phyloP scores from a whole-genome alignment of 192 early-diverging fungal genomes.

The Rhizoclosmatium globosum region DNA sequence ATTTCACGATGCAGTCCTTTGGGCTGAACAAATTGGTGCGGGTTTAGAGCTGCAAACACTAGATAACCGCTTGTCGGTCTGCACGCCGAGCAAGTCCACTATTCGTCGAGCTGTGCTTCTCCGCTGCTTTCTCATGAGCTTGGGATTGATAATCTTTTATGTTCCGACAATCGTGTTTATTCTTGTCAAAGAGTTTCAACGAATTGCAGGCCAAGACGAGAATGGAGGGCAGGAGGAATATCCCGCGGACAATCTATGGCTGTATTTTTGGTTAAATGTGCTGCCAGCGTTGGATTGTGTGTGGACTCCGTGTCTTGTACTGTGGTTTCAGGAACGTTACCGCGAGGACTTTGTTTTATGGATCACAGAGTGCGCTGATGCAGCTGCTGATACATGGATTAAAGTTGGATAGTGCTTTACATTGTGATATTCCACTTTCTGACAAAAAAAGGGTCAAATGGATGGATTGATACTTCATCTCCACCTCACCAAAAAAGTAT shows the following conservation, averaged over 20 bases:
- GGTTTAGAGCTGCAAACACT: no score
- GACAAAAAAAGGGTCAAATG: no score
- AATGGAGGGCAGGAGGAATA: not conserved
- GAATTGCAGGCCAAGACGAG: no score
- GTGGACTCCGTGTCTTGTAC: conserved; percentile 29
- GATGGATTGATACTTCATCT: no score
- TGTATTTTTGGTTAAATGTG: conserved; percentile 8
- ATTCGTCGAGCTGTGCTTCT: conserved; percentile 4
- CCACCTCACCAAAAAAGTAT: no score
- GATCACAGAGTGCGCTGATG: not conserved
- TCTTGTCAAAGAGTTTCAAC: not conserved
- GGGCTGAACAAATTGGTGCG: no score
- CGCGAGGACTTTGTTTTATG: not conserved
- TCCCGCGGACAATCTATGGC: not conserved
- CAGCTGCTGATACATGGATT: not conserved
- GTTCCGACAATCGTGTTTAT: conserved; percentile 1
- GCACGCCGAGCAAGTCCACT: not conserved
- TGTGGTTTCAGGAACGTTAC: conserved; percentile 9
- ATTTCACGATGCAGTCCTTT: not conserved
- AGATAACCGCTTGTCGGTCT: no score
- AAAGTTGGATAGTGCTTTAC: no score
- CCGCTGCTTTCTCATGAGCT: conserved; percentile 29
- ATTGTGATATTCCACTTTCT: no score
- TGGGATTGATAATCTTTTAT: conserved; percentile 28
- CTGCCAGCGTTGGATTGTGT: conserved; percentile 21